phyloP scores from a whole-genome alignment of 306 rosid genomes.

The Leucaena leucocephala region DNA sequence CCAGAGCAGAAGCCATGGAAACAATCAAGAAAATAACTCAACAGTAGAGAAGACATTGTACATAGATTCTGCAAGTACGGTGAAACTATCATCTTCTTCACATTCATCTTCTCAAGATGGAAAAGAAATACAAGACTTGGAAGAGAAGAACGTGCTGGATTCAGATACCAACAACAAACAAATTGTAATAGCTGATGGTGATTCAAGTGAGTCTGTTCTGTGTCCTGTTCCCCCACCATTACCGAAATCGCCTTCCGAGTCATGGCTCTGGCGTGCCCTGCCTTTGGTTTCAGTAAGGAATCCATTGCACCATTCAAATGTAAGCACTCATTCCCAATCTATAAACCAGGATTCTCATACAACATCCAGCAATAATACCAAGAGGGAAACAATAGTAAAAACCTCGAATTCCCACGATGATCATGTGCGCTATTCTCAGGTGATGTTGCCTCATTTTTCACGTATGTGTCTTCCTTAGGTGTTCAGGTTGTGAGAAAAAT shows the following conservation, averaged over 20 bases:
- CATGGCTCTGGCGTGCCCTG: conserved; percentile 91
- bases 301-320: conserved; percentile 44
- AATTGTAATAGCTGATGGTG: conserved; percentile 44
- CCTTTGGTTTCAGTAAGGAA: conserved; percentile 60
- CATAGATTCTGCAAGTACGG: conserved; percentile 66
- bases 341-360: conserved; percentile 52
- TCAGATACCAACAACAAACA: conserved; percentile 37
- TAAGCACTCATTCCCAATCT: conserved; percentile 35
- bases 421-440: conserved; percentile 89
- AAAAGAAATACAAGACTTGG: not conserved
- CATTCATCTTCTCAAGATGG: conserved; percentile 28
- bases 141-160: conserved; percentile 40
- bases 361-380: conserved; percentile 50
- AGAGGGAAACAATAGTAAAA: conserved; percentile 97
- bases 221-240: conserved; percentile 75
- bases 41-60: conserved; percentile 75
- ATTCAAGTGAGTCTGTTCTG: conserved; percentile 36
- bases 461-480: conserved; percentile 13
- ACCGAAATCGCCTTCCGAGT: conserved; percentile 93
- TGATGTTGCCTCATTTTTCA: conserved; percentile 26
- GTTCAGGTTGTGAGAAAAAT: not conserved
- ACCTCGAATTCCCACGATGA: conserved; percentile 69
- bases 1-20: conserved; percentile 41
- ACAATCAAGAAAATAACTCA: conserved; percentile 36
- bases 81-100: conserved; percentile 39